These are phyloP conservation scores for Rosa rugosa DNA, from an alignment of 306 rosid species.

Conservation along the genomic window DNA sequence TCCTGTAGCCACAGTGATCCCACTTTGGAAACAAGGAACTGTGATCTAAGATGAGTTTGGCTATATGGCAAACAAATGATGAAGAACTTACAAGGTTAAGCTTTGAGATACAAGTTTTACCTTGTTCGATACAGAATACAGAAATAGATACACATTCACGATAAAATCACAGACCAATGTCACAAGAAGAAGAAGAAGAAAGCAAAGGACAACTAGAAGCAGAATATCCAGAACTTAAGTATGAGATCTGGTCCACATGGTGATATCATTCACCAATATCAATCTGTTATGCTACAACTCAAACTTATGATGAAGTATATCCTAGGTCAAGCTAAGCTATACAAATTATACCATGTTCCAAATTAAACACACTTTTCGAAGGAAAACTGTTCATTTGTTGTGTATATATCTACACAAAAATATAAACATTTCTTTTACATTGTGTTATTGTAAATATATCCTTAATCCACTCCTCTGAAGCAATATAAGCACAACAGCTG, in stretches of 20 bases:
- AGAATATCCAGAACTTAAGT: neutral
- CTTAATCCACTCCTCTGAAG: neutral
- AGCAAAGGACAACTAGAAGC: neutral
- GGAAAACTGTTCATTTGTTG: neutral
- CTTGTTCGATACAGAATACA: neutral
- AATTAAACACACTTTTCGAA: neutral
- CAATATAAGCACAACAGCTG: neutral
- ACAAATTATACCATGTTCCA: neutral
- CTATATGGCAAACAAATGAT: neutral
- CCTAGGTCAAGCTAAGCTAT: neutral
- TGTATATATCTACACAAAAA: neutral
- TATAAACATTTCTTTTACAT: neutral
- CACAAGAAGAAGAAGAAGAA: neutral
- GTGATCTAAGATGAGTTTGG: neutral
- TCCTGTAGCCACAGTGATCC: neutral
- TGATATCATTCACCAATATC: neutral
- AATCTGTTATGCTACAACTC: neutral
- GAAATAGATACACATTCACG: neutral
- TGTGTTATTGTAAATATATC: neutral
- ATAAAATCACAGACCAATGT: neutral
- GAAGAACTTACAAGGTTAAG: neutral
- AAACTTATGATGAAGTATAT: neutral
- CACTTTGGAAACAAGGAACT: neutral
- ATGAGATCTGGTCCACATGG: neutral
- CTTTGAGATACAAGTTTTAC: neutral